phyloP scores from a whole-genome alignment of 768 basidiomycete species.

The Auriscalpium vulgare region DNA sequence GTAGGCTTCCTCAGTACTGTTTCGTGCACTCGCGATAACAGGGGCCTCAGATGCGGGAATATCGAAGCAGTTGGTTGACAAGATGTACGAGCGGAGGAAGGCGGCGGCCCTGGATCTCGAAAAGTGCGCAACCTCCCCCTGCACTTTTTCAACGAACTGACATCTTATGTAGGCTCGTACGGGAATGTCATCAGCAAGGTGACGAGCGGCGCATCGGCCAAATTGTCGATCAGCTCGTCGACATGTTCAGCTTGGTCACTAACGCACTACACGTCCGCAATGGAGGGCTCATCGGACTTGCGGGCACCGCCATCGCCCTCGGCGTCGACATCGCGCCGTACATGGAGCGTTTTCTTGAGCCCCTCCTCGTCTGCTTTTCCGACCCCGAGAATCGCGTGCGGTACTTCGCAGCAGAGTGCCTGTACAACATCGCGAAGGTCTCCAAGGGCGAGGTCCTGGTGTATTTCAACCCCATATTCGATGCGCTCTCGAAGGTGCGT shows the following conservation, averaged over 20 bases:
- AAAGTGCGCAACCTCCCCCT: conserved; percentile 45
- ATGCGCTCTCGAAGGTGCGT: conserved; percentile 89
- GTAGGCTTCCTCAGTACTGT: too few relatives aligned
- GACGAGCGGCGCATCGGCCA: conserved; percentile 75
- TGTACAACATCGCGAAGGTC: conserved; percentile 97
- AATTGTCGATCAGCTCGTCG: conserved; percentile 91
- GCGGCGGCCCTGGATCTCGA: conserved; percentile 92
- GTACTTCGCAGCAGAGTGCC: conserved; percentile 95
- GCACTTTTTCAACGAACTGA: not conserved
- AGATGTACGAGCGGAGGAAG: conserved; percentile 96
- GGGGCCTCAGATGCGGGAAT: conserved; percentile 53
- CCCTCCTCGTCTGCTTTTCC: conserved; percentile 84
- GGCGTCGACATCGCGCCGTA: conserved; percentile 90
- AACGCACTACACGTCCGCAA: conserved; percentile 88
- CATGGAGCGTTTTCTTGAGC: conserved; percentile 88
- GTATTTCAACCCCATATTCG: conserved; percentile 98
- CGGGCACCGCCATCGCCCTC: conserved; percentile 94
- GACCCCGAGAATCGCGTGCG: conserved; percentile 92
- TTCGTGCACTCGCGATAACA: too few relatives aligned
- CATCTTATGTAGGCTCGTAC: conserved; percentile 54
- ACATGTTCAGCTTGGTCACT: conserved; percentile 79
- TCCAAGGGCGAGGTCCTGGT: conserved; percentile 95
- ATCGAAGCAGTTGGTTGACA: conserved; percentile 78
- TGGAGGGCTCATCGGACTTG: conserved; percentile 92
- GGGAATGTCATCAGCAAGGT: conserved; percentile 76